These are phyloP conservation scores for Cocos nucifera DNA, from an alignment of 176 grass and related monocot species.

Conservation along the genomic window DNA sequence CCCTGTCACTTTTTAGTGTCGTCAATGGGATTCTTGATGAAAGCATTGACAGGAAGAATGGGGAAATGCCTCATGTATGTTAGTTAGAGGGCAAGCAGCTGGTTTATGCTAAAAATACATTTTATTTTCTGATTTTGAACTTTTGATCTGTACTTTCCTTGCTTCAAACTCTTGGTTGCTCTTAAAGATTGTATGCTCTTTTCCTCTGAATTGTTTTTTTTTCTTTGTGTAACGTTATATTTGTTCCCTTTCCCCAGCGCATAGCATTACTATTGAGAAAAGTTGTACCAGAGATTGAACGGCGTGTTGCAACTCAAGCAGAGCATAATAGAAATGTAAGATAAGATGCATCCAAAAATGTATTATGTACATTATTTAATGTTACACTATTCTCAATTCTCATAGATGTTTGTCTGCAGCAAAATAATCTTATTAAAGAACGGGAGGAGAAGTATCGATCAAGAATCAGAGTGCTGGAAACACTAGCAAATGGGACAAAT, in stretches of 20 bases:
- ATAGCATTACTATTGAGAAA: conserved; percentile 81
- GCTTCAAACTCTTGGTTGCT: conserved; percentile 13
- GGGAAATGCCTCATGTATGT: conserved; percentile 96
- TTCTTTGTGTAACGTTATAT: background rate
- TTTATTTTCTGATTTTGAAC: background rate
- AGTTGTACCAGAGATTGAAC: conserved; percentile 91
- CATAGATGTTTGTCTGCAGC: background rate
- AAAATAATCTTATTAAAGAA: conserved; percentile 19
- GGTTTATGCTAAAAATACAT: background rate
- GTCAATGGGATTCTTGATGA: conserved; percentile 94
- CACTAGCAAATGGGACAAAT: conserved; percentile 14
- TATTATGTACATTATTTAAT: too few relatives aligned
- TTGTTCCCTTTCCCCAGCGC: conserved; percentile 35
- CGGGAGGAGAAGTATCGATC: conserved; percentile 21
- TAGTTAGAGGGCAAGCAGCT: background rate
- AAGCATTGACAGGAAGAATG: conserved; percentile 95
- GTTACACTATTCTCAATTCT: background rate
- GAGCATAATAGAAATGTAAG: conserved; percentile 94
- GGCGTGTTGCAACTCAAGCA: conserved; percentile 83
- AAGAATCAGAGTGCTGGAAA: conserved; percentile 17
- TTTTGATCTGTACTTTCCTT: conserved; percentile 2
- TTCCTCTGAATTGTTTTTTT: conserved; percentile 9
- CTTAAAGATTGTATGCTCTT: background rate
- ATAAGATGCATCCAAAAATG: too few relatives aligned
- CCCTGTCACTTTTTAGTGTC: conserved; percentile 88